phyloP scores from a whole-genome alignment of 148 eudicot species.

The Amaranthus palmeri region DNA sequence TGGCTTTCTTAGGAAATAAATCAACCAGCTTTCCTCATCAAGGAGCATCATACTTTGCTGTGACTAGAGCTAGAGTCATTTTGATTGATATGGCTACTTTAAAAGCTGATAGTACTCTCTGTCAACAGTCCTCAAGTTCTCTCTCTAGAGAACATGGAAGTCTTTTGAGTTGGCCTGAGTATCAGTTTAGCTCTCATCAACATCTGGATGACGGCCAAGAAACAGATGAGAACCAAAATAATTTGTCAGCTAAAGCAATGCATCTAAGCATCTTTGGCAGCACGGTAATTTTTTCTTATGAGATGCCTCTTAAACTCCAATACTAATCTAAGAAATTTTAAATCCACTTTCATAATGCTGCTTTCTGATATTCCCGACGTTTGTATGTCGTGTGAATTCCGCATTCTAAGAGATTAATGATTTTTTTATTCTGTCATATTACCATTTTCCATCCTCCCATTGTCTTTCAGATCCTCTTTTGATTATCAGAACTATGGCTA shows the following conservation, averaged over 20 bases:
- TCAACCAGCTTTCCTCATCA: slow-evolving; percentile 49
- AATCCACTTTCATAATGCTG: no score
- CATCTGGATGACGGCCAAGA: slow-evolving; percentile 20
- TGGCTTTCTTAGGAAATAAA: neutral
- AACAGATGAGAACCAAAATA: slow-evolving; percentile 17
- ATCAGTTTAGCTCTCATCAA: slow-evolving; percentile 29
- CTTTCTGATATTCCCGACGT: no score
- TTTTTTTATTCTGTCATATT: neutral
- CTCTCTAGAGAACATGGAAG: slow-evolving; percentile 46
- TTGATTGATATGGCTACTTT: slow-evolving; percentile 55
- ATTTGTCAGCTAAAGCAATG: slow-evolving; percentile 67
- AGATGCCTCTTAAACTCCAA: neutral
- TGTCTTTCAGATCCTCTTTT: no score
- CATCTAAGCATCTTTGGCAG: slow-evolving; percentile 78
- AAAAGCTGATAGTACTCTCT: slow-evolving; percentile 44
- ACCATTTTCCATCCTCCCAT: neutral
- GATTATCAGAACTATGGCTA: no score
- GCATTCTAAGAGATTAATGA: no score
- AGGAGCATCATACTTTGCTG: slow-evolving; percentile 50
- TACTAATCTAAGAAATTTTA: neutral
- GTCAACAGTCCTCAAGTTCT: slow-evolving; percentile 46
- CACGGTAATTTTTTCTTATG: slow-evolving; percentile 41
- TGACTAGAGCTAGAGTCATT: slow-evolving; percentile 73
- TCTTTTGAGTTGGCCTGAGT: slow-evolving; percentile 88
- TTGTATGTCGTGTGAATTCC: no score